Conservation (phyloP, 495 filamentous ascomycete genomes). For the Pseudotulostoma volvatum region DNA sequence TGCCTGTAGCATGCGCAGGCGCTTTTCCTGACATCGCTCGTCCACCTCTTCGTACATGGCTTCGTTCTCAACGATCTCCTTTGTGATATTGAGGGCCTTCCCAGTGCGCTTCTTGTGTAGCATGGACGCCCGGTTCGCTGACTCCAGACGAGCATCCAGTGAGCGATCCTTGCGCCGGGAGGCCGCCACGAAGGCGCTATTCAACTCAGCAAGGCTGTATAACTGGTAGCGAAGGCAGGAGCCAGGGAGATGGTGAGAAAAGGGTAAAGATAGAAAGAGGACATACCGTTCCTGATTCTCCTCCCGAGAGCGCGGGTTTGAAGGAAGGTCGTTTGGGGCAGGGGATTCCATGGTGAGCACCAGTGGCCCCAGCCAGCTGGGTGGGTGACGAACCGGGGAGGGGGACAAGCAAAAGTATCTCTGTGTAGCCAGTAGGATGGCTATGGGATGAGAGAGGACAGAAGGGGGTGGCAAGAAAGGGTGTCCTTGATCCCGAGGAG, state of each 20-base stretch:
- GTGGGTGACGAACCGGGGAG: neutral
- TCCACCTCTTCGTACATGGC: constrained; percentile 98
- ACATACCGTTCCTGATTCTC: constrained; percentile 80
- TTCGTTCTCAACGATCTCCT: constrained; percentile 78
- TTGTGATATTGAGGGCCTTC: constrained; percentile 63
- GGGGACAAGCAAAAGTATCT: neutral
- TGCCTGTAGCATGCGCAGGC: constrained; percentile 26
- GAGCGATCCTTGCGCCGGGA: constrained; percentile 82
- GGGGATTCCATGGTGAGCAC: constrained; percentile 3
- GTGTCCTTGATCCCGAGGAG: no score
- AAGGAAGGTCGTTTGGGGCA: constrained; percentile 20
- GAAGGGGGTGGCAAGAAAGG: no score
- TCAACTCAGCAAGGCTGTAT: constrained; percentile 2
- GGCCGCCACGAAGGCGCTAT: constrained; percentile 71
- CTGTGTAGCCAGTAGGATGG: no score
- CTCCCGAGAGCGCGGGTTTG: constrained; percentile 36
- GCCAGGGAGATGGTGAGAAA: neutral
- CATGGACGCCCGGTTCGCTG: constrained; percentile 70
- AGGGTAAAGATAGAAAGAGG: neutral
- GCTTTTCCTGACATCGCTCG: constrained; percentile 38
- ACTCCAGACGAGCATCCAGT: constrained; percentile 78
- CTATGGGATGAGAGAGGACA: no score
- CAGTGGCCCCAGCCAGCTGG: no score
- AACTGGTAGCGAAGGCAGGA: neutral
- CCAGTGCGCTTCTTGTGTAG: constrained; percentile 86